phyloP scores from a whole-genome alignment of 1,284 basidiomycete species.

The Golubevia pallescens region DNA sequence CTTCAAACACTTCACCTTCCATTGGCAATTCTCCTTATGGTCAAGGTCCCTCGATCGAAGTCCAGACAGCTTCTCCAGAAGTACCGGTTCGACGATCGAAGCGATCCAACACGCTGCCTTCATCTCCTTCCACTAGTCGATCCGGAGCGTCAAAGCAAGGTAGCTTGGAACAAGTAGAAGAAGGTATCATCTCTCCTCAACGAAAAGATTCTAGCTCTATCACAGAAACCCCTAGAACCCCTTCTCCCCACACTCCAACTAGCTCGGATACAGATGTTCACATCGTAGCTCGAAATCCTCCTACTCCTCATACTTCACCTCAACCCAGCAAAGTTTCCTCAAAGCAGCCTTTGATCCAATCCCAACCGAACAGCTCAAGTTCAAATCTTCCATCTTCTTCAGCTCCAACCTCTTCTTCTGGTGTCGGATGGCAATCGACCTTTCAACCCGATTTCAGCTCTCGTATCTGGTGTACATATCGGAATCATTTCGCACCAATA shows the following conservation, averaged over 20 bases:
- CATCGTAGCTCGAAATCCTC: constrained; percentile 13
- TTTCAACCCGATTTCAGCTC: constrained; percentile 38
- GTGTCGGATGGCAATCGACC: constrained; percentile 1
- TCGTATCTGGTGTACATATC: constrained; percentile 60
- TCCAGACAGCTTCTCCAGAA: neutral
- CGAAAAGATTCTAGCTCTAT: neutral
- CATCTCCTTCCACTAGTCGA: neutral
- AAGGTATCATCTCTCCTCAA: neutral
- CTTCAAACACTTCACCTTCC: neutral
- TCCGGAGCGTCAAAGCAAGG: neutral
- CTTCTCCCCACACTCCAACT: neutral
- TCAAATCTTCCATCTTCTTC: constrained; percentile 17
- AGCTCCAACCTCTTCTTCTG: constrained; percentile 13
- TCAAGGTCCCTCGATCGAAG: neutral
- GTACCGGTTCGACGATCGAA: neutral
- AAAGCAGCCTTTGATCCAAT: constrained; percentile 15
- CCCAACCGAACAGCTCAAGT: neutral
- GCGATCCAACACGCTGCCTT: neutral
- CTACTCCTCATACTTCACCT: constrained; percentile 15
- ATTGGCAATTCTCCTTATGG: neutral
- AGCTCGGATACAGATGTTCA: neutral
- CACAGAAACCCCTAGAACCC: neutral
- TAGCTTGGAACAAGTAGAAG: neutral
- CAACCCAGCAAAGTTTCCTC: constrained; percentile 14
- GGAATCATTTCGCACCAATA: constrained; percentile 54